These are phyloP conservation scores for Tetracladium maxilliforme DNA, from an alignment of 2,329 filamentous ascomycete species.

Conservation along the genomic window DNA sequence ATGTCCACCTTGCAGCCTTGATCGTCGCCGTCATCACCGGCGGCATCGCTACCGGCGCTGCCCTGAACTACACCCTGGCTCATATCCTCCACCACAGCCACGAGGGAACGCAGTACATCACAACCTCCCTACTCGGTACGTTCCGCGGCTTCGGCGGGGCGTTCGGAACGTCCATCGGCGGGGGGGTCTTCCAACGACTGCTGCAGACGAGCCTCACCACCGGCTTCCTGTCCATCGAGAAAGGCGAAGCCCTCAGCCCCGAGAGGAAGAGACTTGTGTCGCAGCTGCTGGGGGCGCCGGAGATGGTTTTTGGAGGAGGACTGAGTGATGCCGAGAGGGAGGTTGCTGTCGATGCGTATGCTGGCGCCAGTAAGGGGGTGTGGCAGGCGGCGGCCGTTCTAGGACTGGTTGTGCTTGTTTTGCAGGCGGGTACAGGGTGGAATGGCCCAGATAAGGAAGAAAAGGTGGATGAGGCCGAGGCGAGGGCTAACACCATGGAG, in stretches of 20 bases:
- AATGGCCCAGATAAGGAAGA: conserved; percentile 14
- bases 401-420: conserved; percentile 27
- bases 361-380: conserved; percentile 32
- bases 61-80: conserved; percentile 68
- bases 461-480: conserved; percentile 10
- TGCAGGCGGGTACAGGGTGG: conserved; percentile 47
- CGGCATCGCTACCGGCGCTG: conserved; percentile 57
- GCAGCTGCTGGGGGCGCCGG: conserved; percentile 42
- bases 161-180: conserved; percentile 68
- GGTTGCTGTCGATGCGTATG: conserved; percentile 37
- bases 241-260: conserved; percentile 10
- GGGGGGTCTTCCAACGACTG: conserved; percentile 30
- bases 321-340: conserved; percentile 31
- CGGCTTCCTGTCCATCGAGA: conserved; percentile 16
- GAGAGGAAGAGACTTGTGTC: conserved; percentile 28
- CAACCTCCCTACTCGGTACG: conserved; percentile 61
- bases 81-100: conserved; percentile 62
- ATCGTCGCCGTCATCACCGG: conserved; percentile 50
- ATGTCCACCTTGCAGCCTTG: conserved; percentile 41
- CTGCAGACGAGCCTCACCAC: conserved; percentile 14
- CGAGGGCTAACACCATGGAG: no score
- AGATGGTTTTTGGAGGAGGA: conserved; percentile 28
- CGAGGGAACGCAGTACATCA: conserved; percentile 55
- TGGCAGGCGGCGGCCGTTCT: conserved; percentile 35
- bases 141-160: conserved; percentile 72